Percentiles rank a stretch among this genome's conserved stretches.
Conservation (phyloP, 225 moss, liverwort and hornwort species). For the Lunularia cruciata region DNA sequence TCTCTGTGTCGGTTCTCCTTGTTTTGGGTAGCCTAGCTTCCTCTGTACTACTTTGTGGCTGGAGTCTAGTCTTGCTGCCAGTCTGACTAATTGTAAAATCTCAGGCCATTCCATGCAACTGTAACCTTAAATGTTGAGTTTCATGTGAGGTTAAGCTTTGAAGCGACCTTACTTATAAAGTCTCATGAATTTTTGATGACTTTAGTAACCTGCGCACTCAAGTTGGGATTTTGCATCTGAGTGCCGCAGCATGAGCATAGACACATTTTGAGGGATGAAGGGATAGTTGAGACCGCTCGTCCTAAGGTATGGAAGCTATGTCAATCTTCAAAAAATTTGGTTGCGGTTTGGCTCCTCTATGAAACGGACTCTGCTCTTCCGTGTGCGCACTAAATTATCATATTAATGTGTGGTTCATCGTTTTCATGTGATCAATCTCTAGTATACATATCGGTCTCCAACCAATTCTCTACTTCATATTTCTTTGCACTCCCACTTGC, state of each 20-base stretch:
- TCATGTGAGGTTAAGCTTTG: constrained; percentile 47
- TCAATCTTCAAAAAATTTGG: constrained; percentile 3
- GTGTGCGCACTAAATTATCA: neutral
- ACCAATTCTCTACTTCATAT: too few species aligned
- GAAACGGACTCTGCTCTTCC: neutral
- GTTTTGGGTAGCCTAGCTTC: constrained; percentile 43
- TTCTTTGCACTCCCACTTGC: too few species aligned
- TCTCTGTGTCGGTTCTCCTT: constrained; percentile 29
- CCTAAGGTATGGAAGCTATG: neutral
- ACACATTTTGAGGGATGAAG: neutral
- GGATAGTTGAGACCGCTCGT: neutral
- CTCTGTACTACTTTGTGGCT: constrained; percentile 27
- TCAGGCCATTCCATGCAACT: constrained; percentile 43
- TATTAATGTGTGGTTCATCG: too few species aligned
- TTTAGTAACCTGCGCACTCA: constrained; percentile 9
- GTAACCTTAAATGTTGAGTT: constrained; percentile 46
- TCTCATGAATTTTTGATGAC: constrained; percentile 37
- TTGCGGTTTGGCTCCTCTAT: neutral
- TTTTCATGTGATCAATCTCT: too few species aligned
- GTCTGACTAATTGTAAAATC: constrained; percentile 42
- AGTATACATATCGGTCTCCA: too few species aligned
- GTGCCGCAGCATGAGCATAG: constrained; percentile 1
- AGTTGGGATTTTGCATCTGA: neutral
- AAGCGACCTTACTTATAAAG: constrained; percentile 47
- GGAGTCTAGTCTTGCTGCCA: constrained; percentile 27